Conservation (phyloP, 2,329 filamentous ascomycete genomes). For the Alternaria sp. region DNA sequence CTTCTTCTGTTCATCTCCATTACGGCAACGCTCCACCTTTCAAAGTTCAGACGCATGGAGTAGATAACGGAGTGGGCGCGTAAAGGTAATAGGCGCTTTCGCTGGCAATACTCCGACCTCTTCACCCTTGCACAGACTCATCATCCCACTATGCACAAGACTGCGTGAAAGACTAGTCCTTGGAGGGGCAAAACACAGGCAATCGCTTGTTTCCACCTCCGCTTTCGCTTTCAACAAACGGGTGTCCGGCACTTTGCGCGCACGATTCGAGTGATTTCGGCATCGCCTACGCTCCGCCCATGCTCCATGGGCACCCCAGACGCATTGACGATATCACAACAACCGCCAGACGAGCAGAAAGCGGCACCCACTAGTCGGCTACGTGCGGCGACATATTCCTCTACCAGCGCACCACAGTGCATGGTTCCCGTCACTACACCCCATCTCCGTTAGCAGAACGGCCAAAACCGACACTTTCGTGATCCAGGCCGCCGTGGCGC, state of each 20-base stretch:
- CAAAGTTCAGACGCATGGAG: background rate
- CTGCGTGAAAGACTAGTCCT: background rate
- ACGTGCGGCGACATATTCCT: background rate
- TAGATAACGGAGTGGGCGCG: background rate
- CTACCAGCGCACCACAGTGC: background rate
- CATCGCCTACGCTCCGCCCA: background rate
- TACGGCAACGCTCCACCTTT: background rate
- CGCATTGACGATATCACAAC: background rate
- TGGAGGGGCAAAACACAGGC: background rate
- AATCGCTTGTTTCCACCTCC: background rate
- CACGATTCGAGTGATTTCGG: background rate
- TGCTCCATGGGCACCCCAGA: background rate
- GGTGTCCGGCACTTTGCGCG: background rate
- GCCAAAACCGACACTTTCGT: background rate
- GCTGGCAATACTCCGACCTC: background rate
- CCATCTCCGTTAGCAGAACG: background rate
- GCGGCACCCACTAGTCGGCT: background rate
- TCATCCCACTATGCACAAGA: background rate
- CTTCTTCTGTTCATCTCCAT: background rate
- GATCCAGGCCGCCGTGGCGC: conserved; percentile 1
- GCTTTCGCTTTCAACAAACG: background rate
- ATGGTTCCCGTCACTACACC: background rate
- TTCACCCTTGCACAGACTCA: background rate
- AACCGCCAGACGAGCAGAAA: background rate
- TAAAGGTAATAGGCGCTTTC: background rate